Conservation (phyloP, 306 rosid genomes). For the Comarum palustre region DNA sequence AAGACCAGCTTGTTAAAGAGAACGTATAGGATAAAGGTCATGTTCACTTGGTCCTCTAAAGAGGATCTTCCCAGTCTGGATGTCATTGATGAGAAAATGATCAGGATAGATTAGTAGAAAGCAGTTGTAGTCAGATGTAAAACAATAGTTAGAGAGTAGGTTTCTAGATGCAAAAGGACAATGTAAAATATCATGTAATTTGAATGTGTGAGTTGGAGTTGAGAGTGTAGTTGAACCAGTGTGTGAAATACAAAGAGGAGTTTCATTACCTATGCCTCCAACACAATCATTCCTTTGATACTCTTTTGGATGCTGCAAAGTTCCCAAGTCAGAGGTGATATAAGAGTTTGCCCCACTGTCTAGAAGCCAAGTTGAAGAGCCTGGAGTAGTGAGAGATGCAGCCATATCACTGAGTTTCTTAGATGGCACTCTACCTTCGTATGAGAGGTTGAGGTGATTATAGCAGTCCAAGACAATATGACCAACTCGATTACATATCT, state of each 20-base stretch:
- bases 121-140: neutral
- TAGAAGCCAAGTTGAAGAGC: neutral
- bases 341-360: neutral
- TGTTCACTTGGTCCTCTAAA: too few species aligned
- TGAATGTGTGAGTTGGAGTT: neutral
- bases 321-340: neutral
- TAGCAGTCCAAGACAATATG: neutral
- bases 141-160: neutral
- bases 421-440: neutral
- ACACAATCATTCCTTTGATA: neutral
- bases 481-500: neutral
- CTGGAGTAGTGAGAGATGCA: too few species aligned
- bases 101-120: neutral
- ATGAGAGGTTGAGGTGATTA: neutral
- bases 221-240: neutral
- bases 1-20: neutral
- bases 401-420: neutral
- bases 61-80: too few species aligned
- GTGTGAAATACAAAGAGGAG: neutral
- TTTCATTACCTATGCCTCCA: neutral
- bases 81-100: too few species aligned
- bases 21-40: neutral
- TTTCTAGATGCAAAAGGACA: neutral
- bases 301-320: neutral
- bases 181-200: neutral